Conservation (phyloP, 2,329 filamentous ascomycete species). For the Dactylellina sp. region DNA sequence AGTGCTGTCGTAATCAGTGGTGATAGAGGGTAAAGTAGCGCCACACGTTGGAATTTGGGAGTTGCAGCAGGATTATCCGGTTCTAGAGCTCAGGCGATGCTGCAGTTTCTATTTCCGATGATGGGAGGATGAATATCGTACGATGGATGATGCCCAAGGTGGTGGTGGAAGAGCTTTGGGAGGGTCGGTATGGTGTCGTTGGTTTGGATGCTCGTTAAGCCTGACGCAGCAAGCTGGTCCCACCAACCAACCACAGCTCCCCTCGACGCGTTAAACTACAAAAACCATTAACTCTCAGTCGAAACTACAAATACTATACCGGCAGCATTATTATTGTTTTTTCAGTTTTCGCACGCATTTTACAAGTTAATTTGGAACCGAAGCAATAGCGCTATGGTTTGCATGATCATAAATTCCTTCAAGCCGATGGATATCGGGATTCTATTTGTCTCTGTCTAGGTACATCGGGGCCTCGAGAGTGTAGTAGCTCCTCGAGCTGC, state of each 20-base stretch:
- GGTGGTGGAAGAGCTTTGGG: constrained; percentile 2
- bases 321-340: too few relatives aligned
- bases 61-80: neutral
- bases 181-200: neutral
- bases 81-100: constrained; percentile 1
- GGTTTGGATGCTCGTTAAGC: constrained; percentile 16
- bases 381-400: too few relatives aligned
- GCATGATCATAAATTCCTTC: too few relatives aligned
- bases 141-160: constrained; percentile 3
- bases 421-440: neutral
- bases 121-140: neutral
- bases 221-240: constrained; percentile 1
- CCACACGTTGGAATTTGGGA: constrained; percentile 4
- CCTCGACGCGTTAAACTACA: constrained; percentile 19
- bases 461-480: too few relatives aligned
- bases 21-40: neutral
- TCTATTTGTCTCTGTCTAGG: neutral
- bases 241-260: neutral
- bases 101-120: neutral
- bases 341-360: too few relatives aligned
- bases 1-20: constrained; percentile 30
- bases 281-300: too few relatives aligned
- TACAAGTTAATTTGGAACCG: too few relatives aligned
- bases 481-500: too few relatives aligned
- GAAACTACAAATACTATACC: too few relatives aligned